Evolutionary conservation across 2,329 filamentous ascomycete genomes (phyloP).

Genomic region (Claviceps arundinis): DNA sequence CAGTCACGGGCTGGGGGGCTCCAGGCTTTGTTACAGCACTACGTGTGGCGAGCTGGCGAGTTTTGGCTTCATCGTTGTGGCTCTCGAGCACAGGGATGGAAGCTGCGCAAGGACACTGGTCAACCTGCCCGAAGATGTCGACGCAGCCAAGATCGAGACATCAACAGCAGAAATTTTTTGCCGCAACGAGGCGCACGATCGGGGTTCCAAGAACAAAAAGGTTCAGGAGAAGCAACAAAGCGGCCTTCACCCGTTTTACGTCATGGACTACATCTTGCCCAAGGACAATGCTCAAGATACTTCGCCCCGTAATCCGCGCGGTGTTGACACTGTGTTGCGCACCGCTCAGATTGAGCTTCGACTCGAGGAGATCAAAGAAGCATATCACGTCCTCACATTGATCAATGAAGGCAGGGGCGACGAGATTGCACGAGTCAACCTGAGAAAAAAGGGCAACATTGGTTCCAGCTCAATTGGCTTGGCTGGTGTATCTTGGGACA

Average conservation of each 20-base stretch:
- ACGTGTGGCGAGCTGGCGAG: slow-evolving; percentile 54
- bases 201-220: slow-evolving; percentile 20
- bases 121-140: slow-evolving; percentile 34
- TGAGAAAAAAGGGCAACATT: slow-evolving; percentile 42
- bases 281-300: slow-evolving; percentile 38
- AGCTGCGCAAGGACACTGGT: slow-evolving; percentile 48
- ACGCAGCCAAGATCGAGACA: slow-evolving; percentile 18
- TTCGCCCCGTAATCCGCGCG: slow-evolving; percentile 40
- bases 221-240: slow-evolving; percentile 14
- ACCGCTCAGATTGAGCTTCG: slow-evolving; percentile 49
- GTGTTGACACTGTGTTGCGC: slow-evolving; percentile 46
- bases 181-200: slow-evolving; percentile 7
- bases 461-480: slow-evolving; percentile 47
- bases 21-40: slow-evolving; percentile 46
- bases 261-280: slow-evolving; percentile 51
- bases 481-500: slow-evolving; percentile 38
- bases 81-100: slow-evolving; percentile 52
- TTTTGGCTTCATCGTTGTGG: slow-evolving; percentile 51
- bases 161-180: slow-evolving; percentile 15
- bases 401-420: slow-evolving; percentile 42
- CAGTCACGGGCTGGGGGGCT: slow-evolving; percentile 52
- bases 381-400: slow-evolving; percentile 39
- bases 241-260: slow-evolving; percentile 25
- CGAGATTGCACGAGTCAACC: slow-evolving; percentile 34
- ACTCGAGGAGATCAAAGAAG: slow-evolving; percentile 51